Percentiles rank a stretch among this genome's conserved stretches.
phyloP scores from a whole-genome alignment of 2,329 filamentous ascomycete species.

The Ascocoryne sarcoides region DNA sequence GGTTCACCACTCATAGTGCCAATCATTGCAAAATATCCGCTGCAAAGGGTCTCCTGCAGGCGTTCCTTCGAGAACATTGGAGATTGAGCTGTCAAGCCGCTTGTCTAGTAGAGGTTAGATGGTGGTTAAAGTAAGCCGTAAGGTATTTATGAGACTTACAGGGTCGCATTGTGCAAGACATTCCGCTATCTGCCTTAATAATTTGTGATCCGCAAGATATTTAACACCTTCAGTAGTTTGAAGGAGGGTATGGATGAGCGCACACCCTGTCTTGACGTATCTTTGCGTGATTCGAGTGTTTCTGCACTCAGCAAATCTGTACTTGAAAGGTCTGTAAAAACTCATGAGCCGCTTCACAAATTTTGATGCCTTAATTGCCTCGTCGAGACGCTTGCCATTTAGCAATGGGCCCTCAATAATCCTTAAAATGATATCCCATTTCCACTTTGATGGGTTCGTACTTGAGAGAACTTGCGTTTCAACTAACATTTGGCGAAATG shows the following conservation, averaged over 20 bases:
- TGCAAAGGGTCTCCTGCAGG: conserved; percentile 77
- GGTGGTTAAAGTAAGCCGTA: background rate
- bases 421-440: conserved; percentile 86
- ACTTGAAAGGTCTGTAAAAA: conserved; percentile 96
- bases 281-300: conserved; percentile 91
- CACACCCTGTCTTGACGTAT: conserved; percentile 84
- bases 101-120: conserved; percentile 41
- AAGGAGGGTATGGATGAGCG: conserved; percentile 75
- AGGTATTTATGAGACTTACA: conserved; percentile 37
- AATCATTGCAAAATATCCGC: conserved; percentile 89
- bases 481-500: conserved; percentile 55
- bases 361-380: conserved; percentile 89
- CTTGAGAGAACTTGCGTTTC: conserved; percentile 83
- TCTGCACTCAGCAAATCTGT: conserved; percentile 80
- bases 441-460: conserved; percentile 91
- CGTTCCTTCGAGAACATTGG: conserved; percentile 84
- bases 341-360: conserved; percentile 92
- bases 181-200: conserved; percentile 88
- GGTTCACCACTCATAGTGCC: conserved; percentile 77
- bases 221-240: conserved; percentile 77
- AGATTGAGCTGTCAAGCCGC: conserved; percentile 67
- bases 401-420: conserved; percentile 89
- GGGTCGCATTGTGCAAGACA: conserved; percentile 92
- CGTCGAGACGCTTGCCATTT: conserved; percentile 84
- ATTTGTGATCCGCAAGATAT: conserved; percentile 84